phyloP scores from a whole-genome alignment of 345 rosid genomes.

The Abelmoschus esculentus region DNA sequence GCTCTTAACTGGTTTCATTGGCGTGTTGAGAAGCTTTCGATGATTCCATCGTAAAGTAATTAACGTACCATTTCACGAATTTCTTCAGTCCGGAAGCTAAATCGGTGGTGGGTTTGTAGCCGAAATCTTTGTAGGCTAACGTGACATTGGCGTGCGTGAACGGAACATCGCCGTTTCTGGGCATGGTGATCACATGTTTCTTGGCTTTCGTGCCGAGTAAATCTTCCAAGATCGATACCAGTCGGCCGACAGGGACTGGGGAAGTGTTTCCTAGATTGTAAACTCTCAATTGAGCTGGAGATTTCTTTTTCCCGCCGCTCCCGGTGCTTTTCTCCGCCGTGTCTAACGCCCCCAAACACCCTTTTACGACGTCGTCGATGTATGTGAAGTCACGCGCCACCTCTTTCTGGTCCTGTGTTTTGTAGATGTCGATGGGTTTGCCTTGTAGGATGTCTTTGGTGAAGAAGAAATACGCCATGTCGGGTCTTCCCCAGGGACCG shows the following conservation, averaged over 20 bases:
- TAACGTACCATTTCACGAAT: conserved; percentile 79
- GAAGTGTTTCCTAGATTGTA: conserved; percentile 75
- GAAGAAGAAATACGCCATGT: conserved; percentile 91
- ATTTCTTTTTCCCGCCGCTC: conserved; percentile 61
- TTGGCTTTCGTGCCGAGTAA: conserved; percentile 51
- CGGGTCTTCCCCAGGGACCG: conserved; percentile 92
- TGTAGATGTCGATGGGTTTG: conserved; percentile 56
- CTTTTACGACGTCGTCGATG: conserved; percentile 79
- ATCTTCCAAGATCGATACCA: conserved; percentile 57
- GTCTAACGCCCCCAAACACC: conserved; percentile 73
- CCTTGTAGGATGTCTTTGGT: conserved; percentile 70
- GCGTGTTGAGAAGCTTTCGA: conserved; percentile 35
- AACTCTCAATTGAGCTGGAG: conserved; percentile 58
- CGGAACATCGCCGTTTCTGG: conserved; percentile 85
- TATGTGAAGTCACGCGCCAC: conserved; percentile 97
- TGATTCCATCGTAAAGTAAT: conserved; percentile 54
- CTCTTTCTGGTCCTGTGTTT: conserved; percentile 51
- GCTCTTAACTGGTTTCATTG: conserved; percentile 25
- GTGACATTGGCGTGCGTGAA: conserved; percentile 80
- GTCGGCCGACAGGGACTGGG: conserved; percentile 68
- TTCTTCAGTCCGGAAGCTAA: conserved; percentile 64
- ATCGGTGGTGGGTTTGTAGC: conserved; percentile 76
- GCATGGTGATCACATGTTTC: conserved; percentile 68
- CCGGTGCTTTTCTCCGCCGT: conserved; percentile 85
- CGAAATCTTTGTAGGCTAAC: conserved; percentile 61